Evolutionary conservation across 371 early-diverging fungal species (phyloP).

Genomic region (Capillidium rhysosporum): DNA sequence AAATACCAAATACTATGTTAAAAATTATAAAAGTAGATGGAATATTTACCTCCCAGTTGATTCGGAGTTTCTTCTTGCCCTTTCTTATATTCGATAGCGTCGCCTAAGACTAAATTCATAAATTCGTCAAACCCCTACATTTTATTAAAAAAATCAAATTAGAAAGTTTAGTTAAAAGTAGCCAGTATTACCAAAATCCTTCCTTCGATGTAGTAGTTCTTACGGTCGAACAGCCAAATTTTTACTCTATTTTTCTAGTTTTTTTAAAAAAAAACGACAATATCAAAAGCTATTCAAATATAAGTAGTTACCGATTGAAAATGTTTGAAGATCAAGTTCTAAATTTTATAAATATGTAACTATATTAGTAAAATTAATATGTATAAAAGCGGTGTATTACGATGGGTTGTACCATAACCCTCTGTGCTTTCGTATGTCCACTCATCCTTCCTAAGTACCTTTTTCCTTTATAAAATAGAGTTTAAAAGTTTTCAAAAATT

Average conservation of each 20-base stretch:
- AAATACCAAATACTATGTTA: not conserved
- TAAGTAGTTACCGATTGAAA: slow-evolving; percentile 36
- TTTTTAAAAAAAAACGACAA: not conserved
- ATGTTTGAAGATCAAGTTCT: slow-evolving; percentile 88
- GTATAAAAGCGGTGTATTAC: slow-evolving; percentile 19
- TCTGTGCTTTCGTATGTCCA: slow-evolving; percentile 43
- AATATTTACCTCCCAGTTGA: slow-evolving; percentile 12
- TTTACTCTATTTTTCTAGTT: slow-evolving; percentile 69
- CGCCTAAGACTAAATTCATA: slow-evolving; percentile 85
- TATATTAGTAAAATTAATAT: not conserved
- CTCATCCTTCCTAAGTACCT: no score
- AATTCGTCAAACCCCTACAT: slow-evolving; percentile 91
- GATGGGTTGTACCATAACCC: slow-evolving; percentile 94
- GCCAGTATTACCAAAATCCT: slow-evolving; percentile 38
- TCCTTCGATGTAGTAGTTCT: slow-evolving; percentile 74
- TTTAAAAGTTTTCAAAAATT: no score
- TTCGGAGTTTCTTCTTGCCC: slow-evolving; percentile 31
- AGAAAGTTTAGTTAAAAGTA: not conserved
- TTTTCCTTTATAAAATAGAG: no score
- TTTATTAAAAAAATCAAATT: not conserved
- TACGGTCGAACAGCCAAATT: slow-evolving; percentile 83
- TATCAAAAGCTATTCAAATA: not conserved
- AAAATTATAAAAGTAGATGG: not conserved
- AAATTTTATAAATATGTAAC: slow-evolving; percentile 7
- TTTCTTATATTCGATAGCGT: slow-evolving; percentile 69